Evolutionary conservation across 306 rosid genomes (phyloP), one percentile per base, ranked within the genome.

Genomic region (Prunus campanulata): DNA sequence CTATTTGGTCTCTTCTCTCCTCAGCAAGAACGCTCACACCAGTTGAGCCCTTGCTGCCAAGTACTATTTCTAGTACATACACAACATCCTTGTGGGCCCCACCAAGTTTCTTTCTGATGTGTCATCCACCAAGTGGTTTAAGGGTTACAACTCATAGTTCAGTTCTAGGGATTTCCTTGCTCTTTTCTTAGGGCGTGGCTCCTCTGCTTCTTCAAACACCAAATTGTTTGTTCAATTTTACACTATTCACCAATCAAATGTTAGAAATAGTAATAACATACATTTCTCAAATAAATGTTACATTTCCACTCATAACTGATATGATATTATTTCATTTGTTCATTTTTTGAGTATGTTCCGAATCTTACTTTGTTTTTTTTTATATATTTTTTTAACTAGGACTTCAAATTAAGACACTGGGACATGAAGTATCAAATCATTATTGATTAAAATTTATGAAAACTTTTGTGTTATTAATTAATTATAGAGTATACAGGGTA

Each of bases 51-150:
- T 75, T 39, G 74, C 44, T 82, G 59, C 22, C 49, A 22, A 74
- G 59, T 82, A 55, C 80, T 30, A 82, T 78, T 81, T 77, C 76
- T 69, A 27, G 91, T 74, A 77, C 69, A 63, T 64, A 49, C 85
- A 73, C 50, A 68, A 80, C 66, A 75, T 79, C 67, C 66, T n/a
- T 16, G 39, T 27, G 61, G 88, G 79, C 49, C 90, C 90, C 89
- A 86, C 85, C 54, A 27, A 8, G 16, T 12, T 2, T 52, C 70
- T 90, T 87, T 92, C 82, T 83, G 92, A 92, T 77, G 92, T 91
- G 99, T 91, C 97, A 84, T 88, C 97, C 95, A 92, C 90, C 85
- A 81, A 86, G 72, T 83, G 94, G 89, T 18, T 85, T 80, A 76
- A 88, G 91, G 87, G 76, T 84, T 92, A 80, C 97, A 91, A 88